These are phyloP conservation scores for Peniophora sp. DNA, from an alignment of 1,284 basidiomycete species.

Conservation along the genomic window DNA sequence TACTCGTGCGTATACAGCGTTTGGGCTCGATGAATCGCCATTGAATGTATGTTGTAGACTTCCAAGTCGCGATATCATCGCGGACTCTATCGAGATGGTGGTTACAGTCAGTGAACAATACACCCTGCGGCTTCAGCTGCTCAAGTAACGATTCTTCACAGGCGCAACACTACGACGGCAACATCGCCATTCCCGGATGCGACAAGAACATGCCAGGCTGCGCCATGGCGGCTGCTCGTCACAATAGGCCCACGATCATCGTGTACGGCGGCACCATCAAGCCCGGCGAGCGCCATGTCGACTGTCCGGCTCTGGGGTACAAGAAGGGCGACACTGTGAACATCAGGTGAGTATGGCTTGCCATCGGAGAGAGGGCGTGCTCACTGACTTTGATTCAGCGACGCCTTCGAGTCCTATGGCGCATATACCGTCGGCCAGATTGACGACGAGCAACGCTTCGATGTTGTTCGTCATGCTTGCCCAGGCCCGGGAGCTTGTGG, in stretches of 20 bases:
- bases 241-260: conserved; percentile 81
- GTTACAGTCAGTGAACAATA: conserved; percentile 13
- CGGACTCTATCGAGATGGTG: conserved; percentile 85
- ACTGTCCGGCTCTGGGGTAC: conserved; percentile 74
- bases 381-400: conserved; percentile 8
- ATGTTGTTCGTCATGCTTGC: conserved; percentile 77
- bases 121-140: neutral
- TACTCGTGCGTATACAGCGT: conserved; percentile 53
- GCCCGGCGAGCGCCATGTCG: conserved; percentile 65
- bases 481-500: conserved; percentile 67
- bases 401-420: conserved; percentile 29
- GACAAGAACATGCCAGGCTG: conserved; percentile 95
- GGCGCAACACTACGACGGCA: conserved; percentile 86
- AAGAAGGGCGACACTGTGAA: conserved; percentile 76
- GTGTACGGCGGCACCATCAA: conserved; percentile 84
- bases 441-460: conserved; percentile 68
- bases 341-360: conserved; percentile 52
- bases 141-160: conserved; percentile 16
- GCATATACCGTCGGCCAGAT: conserved; percentile 71
- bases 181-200: conserved; percentile 77
- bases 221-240: conserved; percentile 76
- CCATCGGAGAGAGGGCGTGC: neutral
- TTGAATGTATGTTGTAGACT: conserved; percentile 37
- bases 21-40: neutral
- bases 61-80: conserved; percentile 85